Percentiles rank a stretch among this genome's conserved stretches.
Conservation (phyloP, 1,139 yeast genomes). For the Debaryomyces psychrophilus region DNA sequence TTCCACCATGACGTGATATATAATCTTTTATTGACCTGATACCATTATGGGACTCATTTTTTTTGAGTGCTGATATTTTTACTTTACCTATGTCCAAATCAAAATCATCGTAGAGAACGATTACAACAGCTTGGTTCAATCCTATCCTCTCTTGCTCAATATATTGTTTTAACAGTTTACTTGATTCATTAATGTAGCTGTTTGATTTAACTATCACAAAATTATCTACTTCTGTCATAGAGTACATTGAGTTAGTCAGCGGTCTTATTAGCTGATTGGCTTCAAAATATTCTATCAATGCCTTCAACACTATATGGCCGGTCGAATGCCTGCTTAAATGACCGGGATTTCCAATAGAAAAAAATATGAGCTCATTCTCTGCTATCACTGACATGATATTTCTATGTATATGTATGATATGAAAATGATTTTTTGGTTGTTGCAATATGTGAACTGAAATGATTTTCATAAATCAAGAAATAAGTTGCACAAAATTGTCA, state of each 20-base stretch:
- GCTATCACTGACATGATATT: not conserved
- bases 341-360: slow-evolving; percentile 51
- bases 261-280: slow-evolving; percentile 27
- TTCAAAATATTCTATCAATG: slow-evolving; percentile 28
- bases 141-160: slow-evolving; percentile 24
- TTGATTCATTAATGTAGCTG: slow-evolving; percentile 46
- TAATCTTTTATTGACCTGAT: slow-evolving; percentile 29
- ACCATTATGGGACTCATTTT: slow-evolving; percentile 49
- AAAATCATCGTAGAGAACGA: slow-evolving; percentile 46
- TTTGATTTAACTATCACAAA: slow-evolving; percentile 40
- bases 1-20: slow-evolving; percentile 11
- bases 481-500: slow-evolving; percentile 2
- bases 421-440: not conserved
- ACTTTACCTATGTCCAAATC: slow-evolving; percentile 36
- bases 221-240: slow-evolving; percentile 25
- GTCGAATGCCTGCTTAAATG: slow-evolving; percentile 42
- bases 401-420: not conserved
- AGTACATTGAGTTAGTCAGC: slow-evolving; percentile 26
- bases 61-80: slow-evolving; percentile 31
- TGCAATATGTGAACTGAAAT: not conserved
- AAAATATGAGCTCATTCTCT: slow-evolving; percentile 24
- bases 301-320: slow-evolving; percentile 41
- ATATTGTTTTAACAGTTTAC: slow-evolving; percentile 32
- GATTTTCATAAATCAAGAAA: no score
- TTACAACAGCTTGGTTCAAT: slow-evolving; percentile 19